A percentile compares a stretch with the other conserved stretches of the same genome.
phyloP scores from a whole-genome alignment of 75 land plant species.

The Azolla pinnata region DNA sequence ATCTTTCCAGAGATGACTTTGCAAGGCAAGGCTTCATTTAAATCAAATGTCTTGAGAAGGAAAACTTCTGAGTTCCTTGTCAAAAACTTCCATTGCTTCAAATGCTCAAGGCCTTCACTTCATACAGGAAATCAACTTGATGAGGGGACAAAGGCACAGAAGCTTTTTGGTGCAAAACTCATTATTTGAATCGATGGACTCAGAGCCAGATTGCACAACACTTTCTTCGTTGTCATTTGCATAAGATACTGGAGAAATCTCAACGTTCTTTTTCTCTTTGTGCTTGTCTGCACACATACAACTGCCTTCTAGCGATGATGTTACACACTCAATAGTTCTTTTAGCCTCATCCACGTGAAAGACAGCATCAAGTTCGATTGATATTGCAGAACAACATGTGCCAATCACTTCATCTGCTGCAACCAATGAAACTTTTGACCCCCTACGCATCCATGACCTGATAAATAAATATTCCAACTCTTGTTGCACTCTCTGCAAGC shows the following conservation, averaged over 20 bases:
- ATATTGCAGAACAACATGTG: not conserved
- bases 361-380: not conserved
- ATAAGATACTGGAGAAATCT: not conserved
- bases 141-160: conserved; percentile 1
- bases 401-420: conserved; percentile 6
- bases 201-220: not conserved
- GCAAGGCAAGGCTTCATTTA: no score
- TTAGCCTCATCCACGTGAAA: not conserved
- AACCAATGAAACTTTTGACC: not conserved
- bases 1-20: no score
- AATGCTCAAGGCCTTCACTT: no score
- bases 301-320: not conserved
- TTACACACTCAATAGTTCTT: not conserved
- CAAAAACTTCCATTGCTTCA: no score
- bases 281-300: not conserved
- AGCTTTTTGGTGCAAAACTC: no score
- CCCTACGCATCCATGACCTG: not conserved
- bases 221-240: not conserved
- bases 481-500: not conserved
- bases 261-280: not conserved
- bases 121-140: no score
- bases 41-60: no score
- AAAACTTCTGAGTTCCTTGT: no score
- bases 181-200: not conserved
- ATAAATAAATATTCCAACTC: not conserved